phyloP scores from a whole-genome alignment of 2,329 filamentous ascomycete genomes.

The Colletotrichum sp. region DNA sequence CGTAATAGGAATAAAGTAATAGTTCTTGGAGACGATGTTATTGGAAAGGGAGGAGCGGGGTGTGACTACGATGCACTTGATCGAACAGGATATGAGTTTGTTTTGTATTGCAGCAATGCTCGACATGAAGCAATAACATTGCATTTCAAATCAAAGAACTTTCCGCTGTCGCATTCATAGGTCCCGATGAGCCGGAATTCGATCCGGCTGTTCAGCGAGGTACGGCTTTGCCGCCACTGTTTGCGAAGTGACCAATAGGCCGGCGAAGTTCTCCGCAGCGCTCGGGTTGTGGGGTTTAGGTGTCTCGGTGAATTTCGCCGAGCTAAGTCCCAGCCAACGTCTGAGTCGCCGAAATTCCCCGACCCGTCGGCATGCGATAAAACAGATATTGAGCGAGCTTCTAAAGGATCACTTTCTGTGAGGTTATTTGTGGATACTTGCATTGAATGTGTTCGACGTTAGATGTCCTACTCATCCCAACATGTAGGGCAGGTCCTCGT shows the following conservation, averaged over 20 bases:
- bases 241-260: neutral
- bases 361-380: neutral
- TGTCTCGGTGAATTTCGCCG: neutral
- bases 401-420: rapidly evolving
- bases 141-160: neutral
- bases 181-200: neutral
- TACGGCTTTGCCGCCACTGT: neutral
- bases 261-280: neutral
- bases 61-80: rapidly evolving
- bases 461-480: rapidly evolving
- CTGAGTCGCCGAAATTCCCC: neutral
- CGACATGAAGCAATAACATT: neutral
- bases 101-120: neutral
- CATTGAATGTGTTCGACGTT: neutral
- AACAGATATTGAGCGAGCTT: neutral
- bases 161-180: neutral
- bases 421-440: neutral
- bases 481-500: rapidly evolving
- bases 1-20: too few species aligned
- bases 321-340: neutral
- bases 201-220: neutral
- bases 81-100: neutral
- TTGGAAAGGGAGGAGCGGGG: neutral
- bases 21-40: neutral
- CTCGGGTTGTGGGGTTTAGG: neutral